Base-by-base conservation (phyloP, 148 eudicot species). In the Amaranthus hypochondriacus region DNA sequence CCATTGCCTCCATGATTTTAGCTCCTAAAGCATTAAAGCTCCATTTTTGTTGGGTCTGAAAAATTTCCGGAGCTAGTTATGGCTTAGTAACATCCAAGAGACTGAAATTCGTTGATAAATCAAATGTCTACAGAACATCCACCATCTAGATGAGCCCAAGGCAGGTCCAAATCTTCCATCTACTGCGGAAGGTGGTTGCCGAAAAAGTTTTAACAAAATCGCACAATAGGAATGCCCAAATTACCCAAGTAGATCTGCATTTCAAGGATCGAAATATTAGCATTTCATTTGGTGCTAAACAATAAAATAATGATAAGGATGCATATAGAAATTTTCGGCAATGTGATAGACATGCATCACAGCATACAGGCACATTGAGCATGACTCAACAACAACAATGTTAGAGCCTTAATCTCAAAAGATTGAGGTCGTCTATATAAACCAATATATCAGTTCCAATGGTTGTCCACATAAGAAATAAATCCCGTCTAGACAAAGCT, bases 141-240 rank as follows among this genome's bases (percentile, higher is more conserved):
- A 68, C 54, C 69, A 71, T 75, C 79, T 67, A 71, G 64, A 57
- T 60, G 73, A 75, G 65, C 75, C 10, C 51, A 51, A 2, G 69
- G 66, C 61, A 62, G 57, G 55, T 48, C 62, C 55, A 56, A 62
- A 55, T 69, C 56, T 53, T 59, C 57, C 18, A 53, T 68, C 65
- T 14, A 69, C 21, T 50, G 75, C 57, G 51, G 60, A 73, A 73
- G 75, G 62, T 60, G 59, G 52, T 28, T 64, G 57, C 71, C 63
- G 7, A n/a, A 44, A 63, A 44, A 63, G 6, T 1, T 50, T 52
- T 48, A 7, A 74, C 77, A 74, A 55, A 74, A 74, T 54, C 56
- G 46, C 10, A 9, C 13, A 15, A 55, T 14, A 43, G 13, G 18
- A 55, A 74, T 44, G 56, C 62, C 44, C 77, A 5, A 43, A 14